Conservation (phyloP, 495 filamentous ascomycete species). For the Hypomontagnella submonticulosa region DNA sequence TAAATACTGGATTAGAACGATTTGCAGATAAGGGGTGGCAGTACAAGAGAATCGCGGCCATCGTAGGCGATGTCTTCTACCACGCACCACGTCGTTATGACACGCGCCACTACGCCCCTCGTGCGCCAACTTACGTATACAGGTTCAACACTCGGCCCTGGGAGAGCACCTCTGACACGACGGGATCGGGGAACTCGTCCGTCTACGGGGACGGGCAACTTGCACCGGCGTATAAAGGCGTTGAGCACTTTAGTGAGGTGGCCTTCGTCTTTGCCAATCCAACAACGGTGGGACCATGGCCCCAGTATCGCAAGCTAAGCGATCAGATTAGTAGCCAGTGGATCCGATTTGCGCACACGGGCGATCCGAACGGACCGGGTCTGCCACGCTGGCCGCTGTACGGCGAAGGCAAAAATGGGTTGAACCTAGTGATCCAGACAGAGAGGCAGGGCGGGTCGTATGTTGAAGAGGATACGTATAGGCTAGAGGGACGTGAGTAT, state of each 20-base stretch:
- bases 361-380: constrained; percentile 44
- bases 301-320: constrained; percentile 43
- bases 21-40: constrained; percentile 47
- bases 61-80: constrained; percentile 52
- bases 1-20: constrained; percentile 45
- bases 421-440: constrained; percentile 51
- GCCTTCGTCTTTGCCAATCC: constrained; percentile 52
- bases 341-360: constrained; percentile 50
- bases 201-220: constrained; percentile 28
- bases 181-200: constrained; percentile 6
- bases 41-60: constrained; percentile 51
- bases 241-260: constrained; percentile 51
- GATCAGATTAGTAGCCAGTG: constrained; percentile 45
- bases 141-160: constrained; percentile 51
- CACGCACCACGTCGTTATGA: constrained; percentile 49
- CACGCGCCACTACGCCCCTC: constrained; percentile 37
- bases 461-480: constrained; percentile 49
- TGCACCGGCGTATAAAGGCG: constrained; percentile 48
- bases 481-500: constrained; percentile 50
- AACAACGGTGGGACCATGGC: constrained; percentile 46
- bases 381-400: constrained; percentile 48
- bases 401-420: constrained; percentile 37
- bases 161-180: constrained; percentile 29
- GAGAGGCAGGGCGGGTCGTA: constrained; percentile 46
- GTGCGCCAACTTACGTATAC: constrained; percentile 45